A percentile compares a stretch with the other conserved stretches of the same genome.
Evolutionary conservation across 225 moss, liverwort and hornwort species (phyloP).

Genomic region (Pleurozium schreberi): DNA sequence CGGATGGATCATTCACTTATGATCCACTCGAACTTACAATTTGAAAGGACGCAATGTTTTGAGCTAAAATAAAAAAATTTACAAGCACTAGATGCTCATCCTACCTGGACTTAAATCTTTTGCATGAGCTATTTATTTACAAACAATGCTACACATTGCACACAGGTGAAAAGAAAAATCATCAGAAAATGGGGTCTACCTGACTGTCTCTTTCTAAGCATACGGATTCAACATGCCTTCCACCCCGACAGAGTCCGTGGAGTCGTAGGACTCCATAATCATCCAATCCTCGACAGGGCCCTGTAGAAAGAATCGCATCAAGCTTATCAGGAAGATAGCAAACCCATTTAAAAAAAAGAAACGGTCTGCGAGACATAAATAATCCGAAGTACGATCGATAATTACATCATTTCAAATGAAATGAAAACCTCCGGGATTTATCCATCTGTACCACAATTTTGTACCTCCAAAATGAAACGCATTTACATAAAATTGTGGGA

Average conservation of each 20-base stretch:
- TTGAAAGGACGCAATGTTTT: background rate
- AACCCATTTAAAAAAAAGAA: too few species aligned
- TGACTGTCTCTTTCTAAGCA: too few species aligned
- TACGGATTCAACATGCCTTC: conserved; percentile 47
- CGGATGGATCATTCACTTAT: background rate
- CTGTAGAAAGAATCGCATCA: conserved; percentile 1
- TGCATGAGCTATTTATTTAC: conserved; percentile 2
- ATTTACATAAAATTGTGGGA: background rate
- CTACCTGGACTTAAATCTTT: background rate
- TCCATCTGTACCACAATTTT: background rate
- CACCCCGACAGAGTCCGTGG: conserved; percentile 25
- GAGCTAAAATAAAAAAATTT: background rate
- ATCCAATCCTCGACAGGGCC: conserved; percentile 52
- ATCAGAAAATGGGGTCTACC: background rate
- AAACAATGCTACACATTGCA: background rate
- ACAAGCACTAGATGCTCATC: background rate
- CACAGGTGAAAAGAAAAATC: background rate
- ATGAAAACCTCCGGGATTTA: background rate
- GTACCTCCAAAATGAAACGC: background rate
- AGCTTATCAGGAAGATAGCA: background rate
- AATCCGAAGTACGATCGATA: background rate
- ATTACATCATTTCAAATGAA: background rate
- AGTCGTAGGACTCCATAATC: conserved; percentile 47
- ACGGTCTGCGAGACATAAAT: background rate
- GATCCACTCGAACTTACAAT: background rate